Evolutionary conservation across 2,329 filamentous ascomycete genomes (phyloP).

Genomic region (Botrytis byssoidea): DNA sequence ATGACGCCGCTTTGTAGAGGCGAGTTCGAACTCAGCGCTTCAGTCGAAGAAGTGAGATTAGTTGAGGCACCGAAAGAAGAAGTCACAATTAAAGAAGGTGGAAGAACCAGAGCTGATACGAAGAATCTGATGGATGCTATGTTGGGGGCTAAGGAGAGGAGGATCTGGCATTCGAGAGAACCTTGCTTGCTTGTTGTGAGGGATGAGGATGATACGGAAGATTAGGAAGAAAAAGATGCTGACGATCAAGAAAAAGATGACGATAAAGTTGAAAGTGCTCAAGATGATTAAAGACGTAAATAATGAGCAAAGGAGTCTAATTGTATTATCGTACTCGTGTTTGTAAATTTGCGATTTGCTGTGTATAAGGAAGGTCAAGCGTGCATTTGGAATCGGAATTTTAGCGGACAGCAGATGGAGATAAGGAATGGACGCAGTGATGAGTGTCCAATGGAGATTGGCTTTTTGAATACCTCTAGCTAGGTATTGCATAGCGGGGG

Average conservation of each 20-base stretch:
- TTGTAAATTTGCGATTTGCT: slow-evolving; percentile 9
- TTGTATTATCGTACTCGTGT: background rate
- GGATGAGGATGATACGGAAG: slow-evolving; percentile 42
- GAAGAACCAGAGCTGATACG: slow-evolving; percentile 51
- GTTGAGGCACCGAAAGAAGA: slow-evolving; percentile 27
- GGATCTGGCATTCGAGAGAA: slow-evolving; percentile 63
- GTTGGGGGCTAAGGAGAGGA: slow-evolving; percentile 58
- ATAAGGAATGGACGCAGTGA: background rate
- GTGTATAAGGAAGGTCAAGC: background rate
- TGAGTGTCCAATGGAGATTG: background rate
- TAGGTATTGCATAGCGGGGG: background rate
- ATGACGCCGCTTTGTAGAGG: slow-evolving; percentile 75
- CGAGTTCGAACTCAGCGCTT: slow-evolving; percentile 77
- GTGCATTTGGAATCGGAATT: background rate
- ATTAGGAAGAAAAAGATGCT: slow-evolving; percentile 8
- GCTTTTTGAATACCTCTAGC: background rate
- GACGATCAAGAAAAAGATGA: background rate
- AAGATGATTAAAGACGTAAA: background rate
- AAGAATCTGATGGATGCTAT: slow-evolving; percentile 58
- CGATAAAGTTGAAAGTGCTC: background rate
- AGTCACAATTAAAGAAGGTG: slow-evolving; percentile 36
- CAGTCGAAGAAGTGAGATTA: slow-evolving; percentile 74
- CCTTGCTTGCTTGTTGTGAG: slow-evolving; percentile 55
- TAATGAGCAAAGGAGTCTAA: background rate
- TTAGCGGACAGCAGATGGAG: background rate